These are phyloP conservation scores for Candida sakaeoensis DNA, from an alignment of 805 yeast species.

Conservation along the genomic window DNA sequence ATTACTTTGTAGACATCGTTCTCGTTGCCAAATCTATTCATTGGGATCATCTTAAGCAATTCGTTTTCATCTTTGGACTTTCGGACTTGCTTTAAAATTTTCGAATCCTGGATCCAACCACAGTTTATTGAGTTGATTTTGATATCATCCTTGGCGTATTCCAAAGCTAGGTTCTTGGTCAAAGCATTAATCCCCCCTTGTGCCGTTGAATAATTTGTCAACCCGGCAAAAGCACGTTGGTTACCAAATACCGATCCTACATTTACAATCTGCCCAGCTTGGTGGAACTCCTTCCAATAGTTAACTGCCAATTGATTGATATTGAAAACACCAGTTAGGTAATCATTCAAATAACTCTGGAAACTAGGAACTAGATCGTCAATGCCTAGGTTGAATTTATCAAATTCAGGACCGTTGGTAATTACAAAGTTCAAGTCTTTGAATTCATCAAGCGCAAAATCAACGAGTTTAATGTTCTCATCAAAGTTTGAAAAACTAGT, in stretches of 20 bases:
- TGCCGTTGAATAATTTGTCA: constrained; percentile 30
- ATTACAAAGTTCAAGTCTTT: constrained; percentile 12
- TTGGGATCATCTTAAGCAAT: constrained; percentile 23
- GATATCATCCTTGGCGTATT: constrained; percentile 30
- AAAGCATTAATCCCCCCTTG: constrained; percentile 36
- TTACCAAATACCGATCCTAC: constrained; percentile 34
- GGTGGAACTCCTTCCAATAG: constrained; percentile 10
- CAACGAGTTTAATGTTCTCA: constrained; percentile 8
- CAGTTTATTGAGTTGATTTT: constrained; percentile 39
- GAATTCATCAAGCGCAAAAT: constrained; percentile 9
- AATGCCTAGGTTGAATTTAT: constrained; percentile 12
- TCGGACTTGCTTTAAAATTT: constrained; percentile 18
- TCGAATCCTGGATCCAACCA: constrained; percentile 35
- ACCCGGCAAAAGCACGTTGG: constrained; percentile 21
- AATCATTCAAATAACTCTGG: background rate
- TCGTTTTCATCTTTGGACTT: constrained; percentile 19
- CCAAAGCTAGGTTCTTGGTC: constrained; percentile 36
- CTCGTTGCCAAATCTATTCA: constrained; percentile 32
- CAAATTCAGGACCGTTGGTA: constrained; percentile 14
- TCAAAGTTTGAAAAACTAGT: constrained; percentile 11
- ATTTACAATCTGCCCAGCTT: constrained; percentile 34
- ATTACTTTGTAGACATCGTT: constrained; percentile 34
- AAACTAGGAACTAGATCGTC: constrained; percentile 6
- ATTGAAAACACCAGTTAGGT: constrained; percentile 13
- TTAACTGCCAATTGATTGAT: constrained; percentile 12